Evolutionary conservation across 2,329 filamentous ascomycete species (phyloP), one percentile per base, ranked within the genome.

Genomic region (Arthrobotrys sinensis): DNA sequence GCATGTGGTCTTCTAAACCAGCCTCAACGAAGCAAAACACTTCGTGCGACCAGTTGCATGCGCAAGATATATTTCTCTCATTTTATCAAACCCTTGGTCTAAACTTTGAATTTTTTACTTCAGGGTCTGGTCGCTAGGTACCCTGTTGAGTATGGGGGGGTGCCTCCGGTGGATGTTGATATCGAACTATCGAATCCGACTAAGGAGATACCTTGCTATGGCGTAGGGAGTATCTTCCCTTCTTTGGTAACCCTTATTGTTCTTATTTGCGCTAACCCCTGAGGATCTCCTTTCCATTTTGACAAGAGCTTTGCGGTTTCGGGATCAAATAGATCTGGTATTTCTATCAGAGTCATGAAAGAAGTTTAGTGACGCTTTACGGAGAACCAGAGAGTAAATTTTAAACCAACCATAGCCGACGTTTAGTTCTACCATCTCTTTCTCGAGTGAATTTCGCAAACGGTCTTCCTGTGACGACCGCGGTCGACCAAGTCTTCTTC

Each of bases 391-490:
- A 38, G 28, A 4, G n/a, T 28, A 57, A 10, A 3, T 43, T 57
- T 16, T 11, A 38, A 16, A 36, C 60, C 24, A 53, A 67, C 67
- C 75, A 19, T 78, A 78, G 16, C 75, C 75, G 4, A 63, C 40
- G 21, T 63, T 46, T n/a, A 72, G 55, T 4, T 78, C 75, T 12
- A 43, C 60, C 1, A 57, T 16, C 45, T 78, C 75, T 55, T 64
- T 57, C 48, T 78, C 75, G 21, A 78, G 43, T 14, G 32, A 71
- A 43, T 66, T 60, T 24, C 66, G 64, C 8, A 77, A 32, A 4
- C 62, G 66, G 21, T 70, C 73, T 55, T 77, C 73, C 24, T 71
- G 73, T 12, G 66, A 45, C 24, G 73, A 71, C 11, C 43, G 46
- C n/a, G 73, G 73, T 16, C 73, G 66, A 11, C 73, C 73, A n/a